These are phyloP conservation scores for Candida namnaoensis DNA, from an alignment of 805 yeast species.

Conservation along the genomic window DNA sequence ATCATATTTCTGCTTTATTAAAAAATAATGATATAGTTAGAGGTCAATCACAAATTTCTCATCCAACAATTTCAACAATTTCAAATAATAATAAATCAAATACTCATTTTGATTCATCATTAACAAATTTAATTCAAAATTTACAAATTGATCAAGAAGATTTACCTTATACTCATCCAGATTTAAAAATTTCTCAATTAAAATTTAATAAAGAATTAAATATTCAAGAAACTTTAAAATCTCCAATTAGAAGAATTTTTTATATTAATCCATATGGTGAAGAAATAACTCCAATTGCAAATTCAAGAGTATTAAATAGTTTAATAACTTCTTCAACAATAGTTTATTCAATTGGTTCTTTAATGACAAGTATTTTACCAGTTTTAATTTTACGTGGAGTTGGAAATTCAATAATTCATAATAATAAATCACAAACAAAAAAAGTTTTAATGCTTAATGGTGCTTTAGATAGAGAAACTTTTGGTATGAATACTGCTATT, in stretches of 20 bases:
- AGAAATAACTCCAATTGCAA: slow-evolving; percentile 73
- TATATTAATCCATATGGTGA: slow-evolving; percentile 86
- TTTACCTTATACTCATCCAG: slow-evolving; percentile 73
- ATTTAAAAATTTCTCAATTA: slow-evolving; percentile 62
- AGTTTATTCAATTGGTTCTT: slow-evolving; percentile 77
- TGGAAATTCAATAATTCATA: slow-evolving; percentile 44
- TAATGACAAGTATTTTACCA: slow-evolving; percentile 84
- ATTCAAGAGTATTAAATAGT: slow-evolving; percentile 46
- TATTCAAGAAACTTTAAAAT: slow-evolving; percentile 39
- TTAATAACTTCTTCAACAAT: slow-evolving; percentile 44
- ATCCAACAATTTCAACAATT: slow-evolving; percentile 38
- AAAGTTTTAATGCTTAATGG: slow-evolving; percentile 70
- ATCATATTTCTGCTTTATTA: slow-evolving; percentile 75
- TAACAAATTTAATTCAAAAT: too few relatives aligned
- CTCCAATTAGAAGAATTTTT: slow-evolving; percentile 65
- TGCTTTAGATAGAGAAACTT: slow-evolving; percentile 70
- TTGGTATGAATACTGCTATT: slow-evolving; percentile 44
- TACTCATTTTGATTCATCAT: too few relatives aligned
- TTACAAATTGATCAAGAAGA: slow-evolving; percentile 34
- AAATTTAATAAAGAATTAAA: slow-evolving; percentile 46
- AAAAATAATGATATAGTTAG: slow-evolving; percentile 65
- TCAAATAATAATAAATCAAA: neutral
- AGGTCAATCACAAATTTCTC: slow-evolving; percentile 92
- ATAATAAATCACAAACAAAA: slow-evolving; percentile 21
- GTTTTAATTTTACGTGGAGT: slow-evolving; percentile 66